Evolutionary conservation across 1,139 yeast species (phyloP), one percentile per base, ranked within the genome.

Genomic region (Yamadazyma blattariae): DNA sequence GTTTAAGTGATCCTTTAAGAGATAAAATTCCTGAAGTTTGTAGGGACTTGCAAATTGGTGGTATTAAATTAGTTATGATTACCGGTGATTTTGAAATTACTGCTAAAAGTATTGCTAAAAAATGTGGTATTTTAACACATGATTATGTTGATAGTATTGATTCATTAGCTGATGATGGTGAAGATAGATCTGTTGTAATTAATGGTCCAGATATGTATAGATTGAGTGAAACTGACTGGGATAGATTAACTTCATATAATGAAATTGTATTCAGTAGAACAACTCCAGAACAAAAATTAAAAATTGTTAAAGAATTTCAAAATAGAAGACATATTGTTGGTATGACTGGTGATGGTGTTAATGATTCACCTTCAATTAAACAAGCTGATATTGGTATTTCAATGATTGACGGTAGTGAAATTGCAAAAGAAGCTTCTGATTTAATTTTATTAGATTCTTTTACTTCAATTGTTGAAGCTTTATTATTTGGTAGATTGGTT

Each of bases 401-500:
- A 2, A 61, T 74, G 59, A 64, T 61, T 6, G 66, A 61, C 32
- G 81, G 77, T 3, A 66, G 77, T 15, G 81, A 76, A 45, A 68
- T 76, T 44, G 81, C 81, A n/a, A 67, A 73, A 46, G 80, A 74
- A 42, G 80, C 81, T 0, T 64, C 78, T 22, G 81, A 76, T 49
- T 50, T 75, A 47, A 64, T 75, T 21, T 54, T 74, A 30, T 52
- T 71, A 50, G 57, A 55, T 17, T 61, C 65, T 11, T 72, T 75
- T 44, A 56, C 65, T 21, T 65, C 79, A 1, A 71, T 75, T 38
- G 61, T 74, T 25, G 67, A 64, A 27, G 81, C 78, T 3, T 51
- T 74, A 38, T 58, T 59, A 37, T 66, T 59, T 41, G 78, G 78
- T 17, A 60, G 79, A 43, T 56, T 73, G 34, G 78, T 74, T 11